Evolutionary conservation across 2,329 filamentous ascomycete genomes (phyloP).

Genomic region (Fusarium pilosicola): DNA sequence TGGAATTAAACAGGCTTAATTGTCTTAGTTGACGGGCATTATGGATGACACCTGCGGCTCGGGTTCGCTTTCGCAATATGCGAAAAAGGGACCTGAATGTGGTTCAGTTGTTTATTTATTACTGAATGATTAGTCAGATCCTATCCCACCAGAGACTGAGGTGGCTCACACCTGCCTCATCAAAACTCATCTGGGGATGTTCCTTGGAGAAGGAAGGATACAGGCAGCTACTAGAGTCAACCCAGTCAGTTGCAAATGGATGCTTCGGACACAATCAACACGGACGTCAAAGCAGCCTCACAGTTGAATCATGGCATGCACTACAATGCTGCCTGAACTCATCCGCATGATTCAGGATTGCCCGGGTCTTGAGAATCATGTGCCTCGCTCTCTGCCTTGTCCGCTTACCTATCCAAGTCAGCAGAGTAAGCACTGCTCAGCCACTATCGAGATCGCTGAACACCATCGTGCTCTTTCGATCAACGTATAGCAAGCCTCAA

Average conservation of each 20-base stretch:
- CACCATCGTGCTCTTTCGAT: background rate
- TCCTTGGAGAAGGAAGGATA: background rate
- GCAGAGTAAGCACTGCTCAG: background rate
- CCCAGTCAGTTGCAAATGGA: background rate
- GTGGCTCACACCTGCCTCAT: background rate
- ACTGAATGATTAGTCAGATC: background rate
- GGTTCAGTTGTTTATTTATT: background rate
- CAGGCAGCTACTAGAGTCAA: background rate
- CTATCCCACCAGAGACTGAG: background rate
- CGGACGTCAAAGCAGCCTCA: slow-evolving; percentile 21
- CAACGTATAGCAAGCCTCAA: slow-evolving; percentile 1
- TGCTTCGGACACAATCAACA: slow-evolving; percentile 1
- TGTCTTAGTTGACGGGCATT: slow-evolving; percentile 2
- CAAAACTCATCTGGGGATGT: slow-evolving; percentile 6
- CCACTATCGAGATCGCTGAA: slow-evolving; percentile 16
- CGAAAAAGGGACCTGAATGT: slow-evolving; percentile 1
- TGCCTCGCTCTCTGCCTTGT: slow-evolving; percentile 4
- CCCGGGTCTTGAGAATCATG: background rate
- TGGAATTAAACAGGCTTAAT: background rate
- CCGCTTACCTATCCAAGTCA: slow-evolving; percentile 6
- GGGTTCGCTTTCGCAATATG: slow-evolving; percentile 2
- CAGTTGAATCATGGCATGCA: background rate
- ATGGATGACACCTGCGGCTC: background rate
- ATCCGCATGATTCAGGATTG: slow-evolving; percentile 3
- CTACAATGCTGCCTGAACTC: background rate